These are phyloP conservation scores for Calonectria multiphialidica DNA, from an alignment of 2,329 filamentous ascomycete genomes.

Conservation along the genomic window DNA sequence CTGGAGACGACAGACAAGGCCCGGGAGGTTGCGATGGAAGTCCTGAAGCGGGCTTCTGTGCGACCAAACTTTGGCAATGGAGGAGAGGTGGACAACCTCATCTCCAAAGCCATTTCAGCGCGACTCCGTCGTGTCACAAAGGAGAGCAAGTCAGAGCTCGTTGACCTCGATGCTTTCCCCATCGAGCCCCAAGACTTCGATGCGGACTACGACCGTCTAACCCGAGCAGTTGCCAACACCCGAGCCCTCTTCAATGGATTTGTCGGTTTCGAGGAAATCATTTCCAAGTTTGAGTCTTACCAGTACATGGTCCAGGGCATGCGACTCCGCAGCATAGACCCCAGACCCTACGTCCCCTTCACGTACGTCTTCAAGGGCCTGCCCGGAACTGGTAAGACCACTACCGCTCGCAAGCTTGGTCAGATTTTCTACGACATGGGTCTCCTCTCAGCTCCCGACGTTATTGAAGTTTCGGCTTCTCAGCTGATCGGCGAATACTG, in stretches of 20 bases:
- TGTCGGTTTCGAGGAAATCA: conserved; percentile 69
- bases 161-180: conserved; percentile 37
- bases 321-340: conserved; percentile 64
- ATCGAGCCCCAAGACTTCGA: conserved; percentile 63
- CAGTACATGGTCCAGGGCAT: conserved; percentile 66
- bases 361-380: conserved; percentile 76
- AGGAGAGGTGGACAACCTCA: conserved; percentile 75
- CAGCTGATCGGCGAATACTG: conserved; percentile 77
- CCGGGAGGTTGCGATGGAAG: conserved; percentile 67
- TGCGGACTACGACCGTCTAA: conserved; percentile 66
- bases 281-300: conserved; percentile 67
- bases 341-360: conserved; percentile 67
- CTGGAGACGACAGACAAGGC: conserved; percentile 66
- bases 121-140: conserved; percentile 41
- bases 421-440: conserved; percentile 82
- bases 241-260: conserved; percentile 68
- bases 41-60: conserved; percentile 72
- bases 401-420: conserved; percentile 77
- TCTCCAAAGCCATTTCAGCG: conserved; percentile 41
- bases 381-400: conserved; percentile 79
- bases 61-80: conserved; percentile 81
- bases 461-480: conserved; percentile 75
- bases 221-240: conserved; percentile 57
- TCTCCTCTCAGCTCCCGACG: conserved; percentile 70
- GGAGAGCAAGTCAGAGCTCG: conserved; percentile 32